Base-by-base conservation (phyloP, 1,284 basidiomycete species). In the Laetiporus sulphureus region DNA sequence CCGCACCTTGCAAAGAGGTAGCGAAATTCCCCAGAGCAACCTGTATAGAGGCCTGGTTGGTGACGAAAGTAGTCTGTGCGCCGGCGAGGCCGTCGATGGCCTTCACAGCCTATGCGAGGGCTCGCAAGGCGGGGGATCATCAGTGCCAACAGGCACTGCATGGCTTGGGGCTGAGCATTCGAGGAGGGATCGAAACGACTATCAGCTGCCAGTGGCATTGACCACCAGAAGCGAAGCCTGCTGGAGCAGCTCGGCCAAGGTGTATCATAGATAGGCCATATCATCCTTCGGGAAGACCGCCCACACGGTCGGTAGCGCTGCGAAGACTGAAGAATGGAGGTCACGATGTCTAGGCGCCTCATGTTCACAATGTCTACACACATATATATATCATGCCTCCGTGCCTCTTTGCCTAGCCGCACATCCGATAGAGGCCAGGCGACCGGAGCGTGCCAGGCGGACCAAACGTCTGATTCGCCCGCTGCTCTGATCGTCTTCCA, bases 1-100 rank as follows among this genome's bases (percentile, higher is more conserved):
- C n/a, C n/a, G n/a, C n/a, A n/a, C n/a, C n/a, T n/a, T n/a, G n/a
- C n/a, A n/a, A n/a, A n/a, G n/a, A n/a, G n/a, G n/a, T n/a, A n/a
- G n/a, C n/a, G n/a, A n/a, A n/a, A n/a, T n/a, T n/a, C n/a, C n/a
- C n/a, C n/a, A n/a, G n/a, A n/a, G n/a, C n/a, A n/a, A n/a, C n/a
- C n/a, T n/a, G n/a, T n/a, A n/a, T n/a, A n/a, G n/a, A n/a, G n/a
- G n/a, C n/a, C n/a, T n/a, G n/a, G n/a, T n/a, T n/a, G n/a, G n/a
- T n/a, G 48, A 85, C 85, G 23, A 99, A 73, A 59, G 99, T 93
- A 6, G 75, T 76, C 59, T 94, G 92, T 2, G 96, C 95, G 49
- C 90, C 85, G 24, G 81, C 69, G 45, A 98, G 81, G 44, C 94
- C 91, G 60, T 99, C 95, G n/a, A 75, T 70, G 6, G 91, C 89